A percentile compares a stretch with the other conserved stretches of the same genome.
These are phyloP conservation scores for Phialophora chinensis DNA, from an alignment of 2,329 filamentous ascomycete species.

Conservation along the genomic window DNA sequence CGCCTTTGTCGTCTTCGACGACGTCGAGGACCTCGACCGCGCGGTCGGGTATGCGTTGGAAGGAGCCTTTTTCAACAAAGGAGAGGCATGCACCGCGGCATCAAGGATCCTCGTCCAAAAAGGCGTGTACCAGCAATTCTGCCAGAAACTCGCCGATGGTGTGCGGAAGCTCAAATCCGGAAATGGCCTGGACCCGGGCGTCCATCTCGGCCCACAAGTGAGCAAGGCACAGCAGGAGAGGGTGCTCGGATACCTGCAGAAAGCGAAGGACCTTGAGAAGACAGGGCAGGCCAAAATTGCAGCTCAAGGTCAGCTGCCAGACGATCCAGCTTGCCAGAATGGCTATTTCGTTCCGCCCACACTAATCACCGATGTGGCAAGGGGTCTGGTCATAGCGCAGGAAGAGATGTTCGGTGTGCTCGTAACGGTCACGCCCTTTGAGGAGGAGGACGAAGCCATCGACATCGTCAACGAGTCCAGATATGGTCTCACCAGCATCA, in stretches of 20 bases:
- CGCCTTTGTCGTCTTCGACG: conserved; percentile 76
- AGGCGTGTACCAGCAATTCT: conserved; percentile 31
- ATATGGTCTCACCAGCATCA: conserved; percentile 61
- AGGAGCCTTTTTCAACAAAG: conserved; percentile 36
- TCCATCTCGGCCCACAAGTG: conserved; percentile 35
- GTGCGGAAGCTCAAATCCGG: conserved; percentile 29
- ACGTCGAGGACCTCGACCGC: conserved; percentile 71
- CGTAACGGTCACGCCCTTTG: conserved; percentile 67
- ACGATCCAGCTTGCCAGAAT: conserved; percentile 44
- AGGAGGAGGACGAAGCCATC: conserved; percentile 65
- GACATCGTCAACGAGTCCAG: conserved; percentile 60
- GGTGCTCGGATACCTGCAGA: conserved; percentile 48
- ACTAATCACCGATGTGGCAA: conserved; percentile 63
- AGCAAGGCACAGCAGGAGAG: conserved; percentile 33
- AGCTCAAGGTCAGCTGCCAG: conserved; percentile 38
- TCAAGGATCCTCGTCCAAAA: conserved; percentile 33
- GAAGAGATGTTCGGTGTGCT: conserved; percentile 70
- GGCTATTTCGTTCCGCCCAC: conserved; percentile 66
- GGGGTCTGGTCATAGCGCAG: conserved; percentile 60
- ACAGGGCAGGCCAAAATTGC: conserved; percentile 61
- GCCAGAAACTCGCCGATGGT: conserved; percentile 26
- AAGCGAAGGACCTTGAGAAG: conserved; percentile 29
- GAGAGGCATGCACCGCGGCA: conserved; percentile 34
- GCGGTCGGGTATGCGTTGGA: conserved; percentile 58
- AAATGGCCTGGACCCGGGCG: conserved; percentile 23